Evolutionary conservation across 2,329 filamentous ascomycete species (phyloP).

Genomic region (Curvularia spicifera): DNA sequence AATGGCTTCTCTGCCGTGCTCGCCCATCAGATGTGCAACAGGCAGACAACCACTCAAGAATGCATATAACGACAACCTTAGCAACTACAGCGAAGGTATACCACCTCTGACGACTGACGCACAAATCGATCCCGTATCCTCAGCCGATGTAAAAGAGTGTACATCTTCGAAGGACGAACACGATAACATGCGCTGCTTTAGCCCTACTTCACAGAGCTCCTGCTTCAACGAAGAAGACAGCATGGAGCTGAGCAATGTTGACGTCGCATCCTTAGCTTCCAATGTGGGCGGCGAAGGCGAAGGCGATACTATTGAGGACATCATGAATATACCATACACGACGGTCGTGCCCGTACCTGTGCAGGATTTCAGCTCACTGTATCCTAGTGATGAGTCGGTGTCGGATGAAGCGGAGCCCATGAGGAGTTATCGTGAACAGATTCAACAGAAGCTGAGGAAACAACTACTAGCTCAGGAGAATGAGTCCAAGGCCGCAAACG

Average conservation of each 20-base stretch:
- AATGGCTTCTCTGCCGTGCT: not conserved
- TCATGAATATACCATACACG: slow-evolving; percentile 14
- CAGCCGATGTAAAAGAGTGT: not conserved
- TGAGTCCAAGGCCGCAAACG: not conserved
- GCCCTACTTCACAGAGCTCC: not conserved
- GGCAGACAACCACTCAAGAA: not conserved
- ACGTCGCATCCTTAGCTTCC: not conserved
- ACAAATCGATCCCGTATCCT: not conserved
- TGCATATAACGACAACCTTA: not conserved
- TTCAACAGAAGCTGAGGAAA: not conserved
- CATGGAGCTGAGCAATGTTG: slow-evolving; percentile 25
- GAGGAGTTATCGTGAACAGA: not conserved
- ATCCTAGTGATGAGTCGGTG: not conserved
- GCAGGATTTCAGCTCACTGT: slow-evolving; percentile 6
- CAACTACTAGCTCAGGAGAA: not conserved
- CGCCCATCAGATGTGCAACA: not conserved
- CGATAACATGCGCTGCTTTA: not conserved
- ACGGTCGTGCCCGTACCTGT: not conserved
- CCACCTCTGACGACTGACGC: not conserved
- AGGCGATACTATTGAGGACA: slow-evolving; percentile 15
- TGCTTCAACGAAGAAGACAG: slow-evolving; percentile 21
- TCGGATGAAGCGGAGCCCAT: not conserved
- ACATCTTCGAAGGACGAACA: not conserved
- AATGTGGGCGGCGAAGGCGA: not conserved
- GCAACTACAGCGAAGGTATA: not conserved